phyloP scores from a whole-genome alignment of 805 yeast genomes.

The Saccharomycopsis sp. region DNA sequence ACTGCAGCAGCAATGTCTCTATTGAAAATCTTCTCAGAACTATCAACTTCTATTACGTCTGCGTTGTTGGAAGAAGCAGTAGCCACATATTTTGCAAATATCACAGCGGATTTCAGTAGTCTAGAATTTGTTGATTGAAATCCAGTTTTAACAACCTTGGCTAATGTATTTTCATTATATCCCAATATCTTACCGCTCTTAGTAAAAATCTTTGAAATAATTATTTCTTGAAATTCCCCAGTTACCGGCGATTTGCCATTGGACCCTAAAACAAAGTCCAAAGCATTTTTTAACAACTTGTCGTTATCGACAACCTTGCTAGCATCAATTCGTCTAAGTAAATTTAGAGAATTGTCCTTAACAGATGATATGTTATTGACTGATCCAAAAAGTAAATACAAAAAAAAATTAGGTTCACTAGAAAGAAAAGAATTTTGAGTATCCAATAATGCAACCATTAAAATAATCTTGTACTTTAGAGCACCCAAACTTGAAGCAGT shows the following conservation, averaged over 20 bases:
- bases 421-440: conserved; percentile 27
- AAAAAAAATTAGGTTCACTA: conserved; percentile 29
- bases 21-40: conserved; percentile 29
- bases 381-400: conserved; percentile 57
- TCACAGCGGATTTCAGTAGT: conserved; percentile 50
- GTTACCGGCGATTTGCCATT: conserved; percentile 44
- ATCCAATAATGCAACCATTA: conserved; percentile 32
- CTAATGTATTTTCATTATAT: background rate
- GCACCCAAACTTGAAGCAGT: conserved; percentile 39
- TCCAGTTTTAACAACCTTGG: conserved; percentile 48
- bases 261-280: conserved; percentile 47
- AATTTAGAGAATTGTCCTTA: conserved; percentile 46
- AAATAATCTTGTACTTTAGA: conserved; percentile 36
- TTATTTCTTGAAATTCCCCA: conserved; percentile 46
- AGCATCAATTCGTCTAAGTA: conserved; percentile 38
- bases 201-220: conserved; percentile 29
- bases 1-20: conserved; percentile 44
- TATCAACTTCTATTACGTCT: conserved; percentile 3
- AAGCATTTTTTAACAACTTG: conserved; percentile 37
- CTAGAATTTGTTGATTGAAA: conserved; percentile 46
- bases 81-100: conserved; percentile 59
- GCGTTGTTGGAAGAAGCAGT: conserved; percentile 11
- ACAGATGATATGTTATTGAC: conserved; percentile 51
- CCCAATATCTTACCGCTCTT: conserved; percentile 10
- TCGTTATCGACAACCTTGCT: conserved; percentile 29